Conservation (phyloP, 305 asterid genomes). For the Ajuga reptans region DNA sequence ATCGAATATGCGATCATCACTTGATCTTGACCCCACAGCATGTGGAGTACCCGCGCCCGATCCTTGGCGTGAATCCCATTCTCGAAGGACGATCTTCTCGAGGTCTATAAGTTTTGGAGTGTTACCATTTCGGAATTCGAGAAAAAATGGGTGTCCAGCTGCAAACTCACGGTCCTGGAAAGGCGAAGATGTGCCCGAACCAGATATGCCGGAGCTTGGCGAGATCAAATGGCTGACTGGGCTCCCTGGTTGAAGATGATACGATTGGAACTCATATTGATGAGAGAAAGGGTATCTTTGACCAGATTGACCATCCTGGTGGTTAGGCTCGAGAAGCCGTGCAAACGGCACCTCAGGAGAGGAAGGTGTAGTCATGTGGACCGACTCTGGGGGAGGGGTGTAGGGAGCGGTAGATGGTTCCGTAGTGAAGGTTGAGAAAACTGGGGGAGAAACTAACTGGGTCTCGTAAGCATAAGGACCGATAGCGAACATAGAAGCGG, state of each 20-base stretch:
- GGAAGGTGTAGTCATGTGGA: slow-evolving; percentile 81
- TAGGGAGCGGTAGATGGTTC: slow-evolving; percentile 97
- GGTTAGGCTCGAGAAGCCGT: slow-evolving; percentile 62
- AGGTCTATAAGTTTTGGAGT: slow-evolving; percentile 56
- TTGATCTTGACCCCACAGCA: slow-evolving; percentile 31
- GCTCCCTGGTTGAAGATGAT: slow-evolving; percentile 93
- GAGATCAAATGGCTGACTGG: slow-evolving; percentile 89
- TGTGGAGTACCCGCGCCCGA: slow-evolving; percentile 69
- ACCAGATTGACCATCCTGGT: slow-evolving; percentile 41
- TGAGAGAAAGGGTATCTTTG: slow-evolving; percentile 52
- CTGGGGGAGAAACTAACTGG: slow-evolving; percentile 90
- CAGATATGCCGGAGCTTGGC: slow-evolving; percentile 81
- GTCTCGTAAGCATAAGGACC: slow-evolving; percentile 94
- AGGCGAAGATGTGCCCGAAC: slow-evolving; percentile 89
- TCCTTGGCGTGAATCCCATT: slow-evolving; percentile 64
- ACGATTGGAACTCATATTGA: slow-evolving; percentile 68
- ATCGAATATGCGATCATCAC: slow-evolving; percentile 27
- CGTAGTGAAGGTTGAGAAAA: slow-evolving; percentile 77
- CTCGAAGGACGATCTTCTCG: slow-evolving; percentile 49
- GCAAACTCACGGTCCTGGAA: slow-evolving; percentile 53
- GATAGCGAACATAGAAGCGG: slow-evolving; percentile 68
- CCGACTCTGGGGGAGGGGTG: slow-evolving; percentile 92
- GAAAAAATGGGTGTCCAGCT: slow-evolving; percentile 52
- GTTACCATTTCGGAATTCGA: slow-evolving; percentile 41
- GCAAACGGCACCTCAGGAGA: slow-evolving; percentile 99